A percentile compares a stretch with the other conserved stretches of the same genome.
These are phyloP conservation scores for Cucumis cinereus DNA, from an alignment of 306 rosid genomes.

Conservation along the genomic window DNA sequence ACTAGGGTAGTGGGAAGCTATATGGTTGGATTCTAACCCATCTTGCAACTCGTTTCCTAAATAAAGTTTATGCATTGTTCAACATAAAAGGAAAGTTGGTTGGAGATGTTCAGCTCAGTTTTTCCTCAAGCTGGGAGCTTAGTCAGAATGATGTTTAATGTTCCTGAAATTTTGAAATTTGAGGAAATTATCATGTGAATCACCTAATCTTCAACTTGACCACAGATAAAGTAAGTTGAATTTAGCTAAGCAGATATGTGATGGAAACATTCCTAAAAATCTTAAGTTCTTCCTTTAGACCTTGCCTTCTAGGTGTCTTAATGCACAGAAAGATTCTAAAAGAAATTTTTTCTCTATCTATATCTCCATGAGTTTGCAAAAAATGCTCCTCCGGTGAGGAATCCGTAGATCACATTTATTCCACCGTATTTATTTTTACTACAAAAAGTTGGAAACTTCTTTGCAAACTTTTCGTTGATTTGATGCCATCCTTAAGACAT, in stretches of 20 bases:
- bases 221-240: neutral
- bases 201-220: neutral
- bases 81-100: neutral
- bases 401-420: neutral
- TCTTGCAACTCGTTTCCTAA: neutral
- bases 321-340: neutral
- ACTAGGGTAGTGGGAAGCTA: neutral
- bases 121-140: neutral
- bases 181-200: neutral
- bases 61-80: neutral
- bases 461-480: neutral
- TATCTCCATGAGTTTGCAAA: neutral
- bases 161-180: neutral
- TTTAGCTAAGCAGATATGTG: neutral
- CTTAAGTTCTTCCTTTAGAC: neutral
- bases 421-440: neutral
- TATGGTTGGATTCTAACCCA: neutral
- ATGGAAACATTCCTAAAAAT: neutral
- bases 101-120: neutral
- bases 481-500: neutral
- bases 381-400: neutral
- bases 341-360: neutral
- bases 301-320: neutral
- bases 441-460: neutral
- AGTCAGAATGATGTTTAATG: neutral